Conservation (phyloP, 331 rosid species). For the Malus hybrid region DNA sequence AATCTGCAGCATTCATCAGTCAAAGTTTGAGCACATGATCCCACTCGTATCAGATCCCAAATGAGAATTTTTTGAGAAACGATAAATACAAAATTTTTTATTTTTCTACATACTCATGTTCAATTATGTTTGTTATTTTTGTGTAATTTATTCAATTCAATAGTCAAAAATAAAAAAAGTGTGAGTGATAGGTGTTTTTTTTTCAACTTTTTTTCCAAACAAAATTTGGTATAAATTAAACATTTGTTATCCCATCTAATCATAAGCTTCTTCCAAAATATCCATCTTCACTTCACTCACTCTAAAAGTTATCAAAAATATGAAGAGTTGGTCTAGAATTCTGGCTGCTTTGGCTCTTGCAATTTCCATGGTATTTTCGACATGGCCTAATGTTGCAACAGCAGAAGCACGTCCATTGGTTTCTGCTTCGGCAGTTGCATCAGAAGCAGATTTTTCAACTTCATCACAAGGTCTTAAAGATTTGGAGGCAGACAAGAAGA, state of each 20-base stretch:
- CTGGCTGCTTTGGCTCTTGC: constrained; percentile 41
- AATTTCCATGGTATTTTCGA: constrained; percentile 31
- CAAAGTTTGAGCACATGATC: constrained; percentile 62
- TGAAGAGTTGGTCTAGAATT: constrained; percentile 50
- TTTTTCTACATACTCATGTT: too few species aligned
- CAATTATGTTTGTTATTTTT: too few species aligned
- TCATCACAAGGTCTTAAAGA: constrained; percentile 28
- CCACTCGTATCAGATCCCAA: constrained; percentile 41
- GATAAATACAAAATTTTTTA: too few species aligned
- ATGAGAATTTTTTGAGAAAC: neutral
- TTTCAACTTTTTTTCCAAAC: neutral
- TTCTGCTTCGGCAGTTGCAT: neutral
- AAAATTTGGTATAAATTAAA: constrained; percentile 20
- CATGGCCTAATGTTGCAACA: constrained; percentile 17
- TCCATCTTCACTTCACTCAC: constrained; percentile 6
- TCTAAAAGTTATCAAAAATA: neutral
- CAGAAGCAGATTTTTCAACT: neutral
- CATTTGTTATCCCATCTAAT: constrained; percentile 3
- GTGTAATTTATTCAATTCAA: too few species aligned
- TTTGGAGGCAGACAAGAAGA: constrained; percentile 21
- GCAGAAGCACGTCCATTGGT: constrained; percentile 22
- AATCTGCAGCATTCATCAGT: constrained; percentile 42
- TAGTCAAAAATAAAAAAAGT: too few species aligned
- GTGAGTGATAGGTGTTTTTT: neutral
- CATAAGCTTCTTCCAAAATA: constrained; percentile 1